These are phyloP conservation scores for Spencermartinsiella ligniputridi DNA, from an alignment of 1,139 yeast species.

Conservation along the genomic window DNA sequence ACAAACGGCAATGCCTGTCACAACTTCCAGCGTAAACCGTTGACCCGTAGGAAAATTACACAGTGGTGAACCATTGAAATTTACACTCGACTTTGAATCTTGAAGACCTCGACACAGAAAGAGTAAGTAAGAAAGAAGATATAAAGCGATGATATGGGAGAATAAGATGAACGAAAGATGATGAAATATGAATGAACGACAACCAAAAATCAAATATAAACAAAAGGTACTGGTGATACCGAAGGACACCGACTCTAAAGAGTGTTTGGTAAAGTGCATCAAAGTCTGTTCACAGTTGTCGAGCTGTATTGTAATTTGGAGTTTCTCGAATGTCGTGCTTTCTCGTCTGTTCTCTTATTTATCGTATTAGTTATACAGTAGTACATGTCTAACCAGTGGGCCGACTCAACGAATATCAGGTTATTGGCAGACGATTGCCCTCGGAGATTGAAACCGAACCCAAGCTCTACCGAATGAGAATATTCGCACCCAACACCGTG, in stretches of 20 bases:
- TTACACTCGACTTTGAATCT: background rate
- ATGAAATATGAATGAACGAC: no score
- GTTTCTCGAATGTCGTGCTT: no score
- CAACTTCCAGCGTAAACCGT: no score
- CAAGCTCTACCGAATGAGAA: constrained; percentile 99
- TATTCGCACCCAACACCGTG: constrained; percentile 98
- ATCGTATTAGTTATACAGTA: no score
- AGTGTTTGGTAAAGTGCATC: no score
- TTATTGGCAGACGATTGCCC: constrained; percentile 99
- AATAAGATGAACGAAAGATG: background rate
- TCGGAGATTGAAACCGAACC: constrained; percentile 99
- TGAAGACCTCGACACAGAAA: background rate
- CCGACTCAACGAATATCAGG: constrained; percentile 99
- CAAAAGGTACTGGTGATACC: no score
- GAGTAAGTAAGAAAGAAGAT: background rate
- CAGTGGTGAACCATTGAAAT: background rate
- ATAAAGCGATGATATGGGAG: background rate
- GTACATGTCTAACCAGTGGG: constrained; percentile 24
- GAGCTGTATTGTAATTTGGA: no score
- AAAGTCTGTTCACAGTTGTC: no score
- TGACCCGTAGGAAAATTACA: background rate
- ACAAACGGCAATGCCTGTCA: no score
- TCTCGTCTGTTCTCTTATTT: background rate
- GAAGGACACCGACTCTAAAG: no score
- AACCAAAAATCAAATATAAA: no score